Evolutionary conservation across 1,139 yeast species (phyloP).

Genomic region (Protomyces inouyei): DNA sequence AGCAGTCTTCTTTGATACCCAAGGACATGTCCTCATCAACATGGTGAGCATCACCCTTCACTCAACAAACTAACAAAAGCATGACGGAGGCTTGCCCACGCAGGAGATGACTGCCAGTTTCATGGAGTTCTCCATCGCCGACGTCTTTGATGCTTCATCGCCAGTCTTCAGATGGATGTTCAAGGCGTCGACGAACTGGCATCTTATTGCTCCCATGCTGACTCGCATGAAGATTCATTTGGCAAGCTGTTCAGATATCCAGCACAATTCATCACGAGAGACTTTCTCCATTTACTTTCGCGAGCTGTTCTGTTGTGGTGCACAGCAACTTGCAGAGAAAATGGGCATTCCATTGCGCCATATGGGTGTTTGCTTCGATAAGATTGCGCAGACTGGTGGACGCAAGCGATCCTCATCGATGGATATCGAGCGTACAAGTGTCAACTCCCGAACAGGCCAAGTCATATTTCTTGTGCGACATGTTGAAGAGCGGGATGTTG

Average conservation of each 20-base stretch:
- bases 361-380: conserved; percentile 18
- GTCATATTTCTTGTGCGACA: conserved; percentile 23
- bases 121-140: conserved; percentile 8
- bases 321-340: conserved; percentile 13
- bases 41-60: neutral
- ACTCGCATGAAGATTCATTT: conserved; percentile 7
- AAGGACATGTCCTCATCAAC: conserved; percentile 15
- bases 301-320: conserved; percentile 25
- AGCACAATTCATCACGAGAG: neutral
- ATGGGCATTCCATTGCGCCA: conserved; percentile 4
- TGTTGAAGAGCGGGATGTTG: neutral
- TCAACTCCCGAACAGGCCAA: conserved; percentile 1
- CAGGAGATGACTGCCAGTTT: conserved; percentile 6
- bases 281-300: conserved; percentile 12
- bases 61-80: neutral
- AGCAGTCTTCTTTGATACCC: conserved; percentile 7
- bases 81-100: conserved; percentile 15
- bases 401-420: neutral
- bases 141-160: conserved; percentile 3
- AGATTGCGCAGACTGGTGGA: conserved; percentile 9
- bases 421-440: neutral
- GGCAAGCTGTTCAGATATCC: neutral
- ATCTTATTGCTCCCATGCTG: neutral
- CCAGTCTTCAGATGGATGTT: conserved; percentile 23
- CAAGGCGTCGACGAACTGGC: conserved; percentile 17